A percentile compares a stretch with the other conserved stretches of the same genome.
Evolutionary conservation across 1,139 yeast genomes (phyloP).

Genomic region (Pichia sp.): DNA sequence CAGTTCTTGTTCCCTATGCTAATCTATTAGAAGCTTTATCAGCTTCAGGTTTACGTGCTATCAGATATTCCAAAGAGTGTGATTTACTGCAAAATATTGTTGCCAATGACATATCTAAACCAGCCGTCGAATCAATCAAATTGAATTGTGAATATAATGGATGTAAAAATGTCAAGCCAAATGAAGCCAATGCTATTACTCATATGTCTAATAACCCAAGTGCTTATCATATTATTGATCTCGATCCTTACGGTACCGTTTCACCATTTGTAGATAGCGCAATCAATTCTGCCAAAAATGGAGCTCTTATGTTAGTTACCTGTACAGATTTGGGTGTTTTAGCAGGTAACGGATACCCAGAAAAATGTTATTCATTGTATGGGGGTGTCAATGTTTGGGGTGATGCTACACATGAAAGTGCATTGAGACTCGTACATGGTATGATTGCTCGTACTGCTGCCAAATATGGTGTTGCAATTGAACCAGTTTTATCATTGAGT

Average conservation of each 20-base stretch:
- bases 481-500: slow-evolving; percentile 75
- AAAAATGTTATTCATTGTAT: slow-evolving; percentile 87
- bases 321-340: slow-evolving; percentile 95
- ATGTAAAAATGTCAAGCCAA: slow-evolving; percentile 49
- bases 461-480: slow-evolving; percentile 76
- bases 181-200: slow-evolving; percentile 82
- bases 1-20: slow-evolving; percentile 24
- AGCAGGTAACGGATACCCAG: slow-evolving; percentile 96
- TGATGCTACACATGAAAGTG: slow-evolving; percentile 90
- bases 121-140: slow-evolving; percentile 78
- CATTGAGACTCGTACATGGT: slow-evolving; percentile 72
- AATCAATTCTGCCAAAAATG: slow-evolving; percentile 68
- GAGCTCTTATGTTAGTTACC: slow-evolving; percentile 79
- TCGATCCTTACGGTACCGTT: slow-evolving; percentile 97
- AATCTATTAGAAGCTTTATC: slow-evolving; percentile 81
- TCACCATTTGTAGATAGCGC: slow-evolving; percentile 93
- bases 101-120: slow-evolving; percentile 83
- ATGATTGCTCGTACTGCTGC: slow-evolving; percentile 81
- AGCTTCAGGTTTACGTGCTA: slow-evolving; percentile 92
- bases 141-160: slow-evolving; percentile 63
- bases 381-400: slow-evolving; percentile 85
- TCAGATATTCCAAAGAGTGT: slow-evolving; percentile 86
- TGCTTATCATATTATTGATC: slow-evolving; percentile 72
- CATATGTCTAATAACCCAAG: slow-evolving; percentile 49
- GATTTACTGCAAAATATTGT: slow-evolving; percentile 62